These are phyloP conservation scores for Agaricus sinodeliciosus DNA, from an alignment of 768 basidiomycete genomes.

Conservation along the genomic window DNA sequence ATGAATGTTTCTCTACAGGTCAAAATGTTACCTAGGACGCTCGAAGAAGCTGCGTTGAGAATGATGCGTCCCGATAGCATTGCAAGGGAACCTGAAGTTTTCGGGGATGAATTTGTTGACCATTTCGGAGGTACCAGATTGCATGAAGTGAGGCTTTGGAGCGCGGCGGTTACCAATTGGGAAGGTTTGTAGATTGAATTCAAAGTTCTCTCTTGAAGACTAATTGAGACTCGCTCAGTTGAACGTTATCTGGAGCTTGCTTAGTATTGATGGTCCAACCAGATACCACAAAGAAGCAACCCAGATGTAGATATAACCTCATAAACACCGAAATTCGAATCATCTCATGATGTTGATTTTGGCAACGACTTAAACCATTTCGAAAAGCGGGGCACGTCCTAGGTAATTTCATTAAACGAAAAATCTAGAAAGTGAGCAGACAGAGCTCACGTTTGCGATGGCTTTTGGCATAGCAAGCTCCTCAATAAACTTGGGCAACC, in stretches of 20 bases:
- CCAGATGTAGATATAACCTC: not conserved
- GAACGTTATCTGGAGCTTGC: slow-evolving; percentile 84
- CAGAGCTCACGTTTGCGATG: slow-evolving; percentile 48
- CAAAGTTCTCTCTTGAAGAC: not conserved
- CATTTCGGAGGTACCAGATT: slow-evolving; percentile 94
- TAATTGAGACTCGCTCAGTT: slow-evolving; percentile 35
- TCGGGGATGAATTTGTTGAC: slow-evolving; percentile 89
- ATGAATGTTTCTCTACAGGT: slow-evolving; percentile 38
- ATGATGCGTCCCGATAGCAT: slow-evolving; percentile 79
- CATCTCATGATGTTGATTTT: not conserved
- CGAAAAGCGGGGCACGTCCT: slow-evolving; percentile 74
- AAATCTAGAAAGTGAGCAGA: not conserved
- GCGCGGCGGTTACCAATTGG: slow-evolving; percentile 89
- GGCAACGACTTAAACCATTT: slow-evolving; percentile 48
- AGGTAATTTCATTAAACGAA: not conserved
- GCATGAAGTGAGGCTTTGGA: slow-evolving; percentile 84
- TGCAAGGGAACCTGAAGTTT: slow-evolving; percentile 66
- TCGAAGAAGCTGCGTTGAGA: slow-evolving; percentile 70
- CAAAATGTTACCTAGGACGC: slow-evolving; percentile 68
- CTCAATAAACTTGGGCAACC: slow-evolving; percentile 57
- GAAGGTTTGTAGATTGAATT: slow-evolving; percentile 54
- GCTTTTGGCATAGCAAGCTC: slow-evolving; percentile 55
- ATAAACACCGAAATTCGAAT: not conserved
- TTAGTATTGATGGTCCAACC: slow-evolving; percentile 23
- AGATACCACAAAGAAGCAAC: not conserved